Conservation (phyloP, 306 rosid genomes). For the Dryas octopetala region DNA sequence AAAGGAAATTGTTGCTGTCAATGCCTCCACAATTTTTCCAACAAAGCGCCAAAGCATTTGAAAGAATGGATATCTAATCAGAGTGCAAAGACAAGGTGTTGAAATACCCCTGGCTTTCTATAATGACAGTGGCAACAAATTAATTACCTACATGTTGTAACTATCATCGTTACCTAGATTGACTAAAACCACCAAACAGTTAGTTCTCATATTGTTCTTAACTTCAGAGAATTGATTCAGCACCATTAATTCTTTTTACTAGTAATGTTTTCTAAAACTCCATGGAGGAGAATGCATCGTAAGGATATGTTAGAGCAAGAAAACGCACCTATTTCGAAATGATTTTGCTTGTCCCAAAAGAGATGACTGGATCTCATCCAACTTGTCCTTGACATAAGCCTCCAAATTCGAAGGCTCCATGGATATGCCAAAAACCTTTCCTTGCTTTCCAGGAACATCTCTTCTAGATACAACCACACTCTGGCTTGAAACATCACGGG, state of each 20-base stretch:
- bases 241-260: neutral
- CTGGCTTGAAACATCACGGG: constrained; percentile 84
- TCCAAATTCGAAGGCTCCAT: constrained; percentile 75
- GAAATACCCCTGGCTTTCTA: neutral
- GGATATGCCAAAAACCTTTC: constrained; percentile 89
- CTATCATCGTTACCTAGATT: neutral
- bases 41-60: neutral
- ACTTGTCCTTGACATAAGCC: constrained; percentile 72
- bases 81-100: neutral
- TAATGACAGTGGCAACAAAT: neutral
- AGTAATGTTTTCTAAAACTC: neutral
- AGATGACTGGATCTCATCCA: constrained; percentile 82
- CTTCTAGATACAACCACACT: constrained; percentile 88
- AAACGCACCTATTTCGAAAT: constrained; percentile 78
- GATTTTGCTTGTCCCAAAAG: constrained; percentile 65
- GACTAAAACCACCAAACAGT: neutral
- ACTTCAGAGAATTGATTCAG: neutral
- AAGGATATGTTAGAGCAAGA: constrained; percentile 15
- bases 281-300: neutral
- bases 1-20: constrained; percentile 9
- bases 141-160: neutral
- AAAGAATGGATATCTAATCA: neutral
- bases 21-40: constrained; percentile 7
- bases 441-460: constrained; percentile 96
- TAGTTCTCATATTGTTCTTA: neutral